Evolutionary conservation across 2,329 filamentous ascomycete genomes (phyloP).

Genomic region (Aspergillus puulaauensis): DNA sequence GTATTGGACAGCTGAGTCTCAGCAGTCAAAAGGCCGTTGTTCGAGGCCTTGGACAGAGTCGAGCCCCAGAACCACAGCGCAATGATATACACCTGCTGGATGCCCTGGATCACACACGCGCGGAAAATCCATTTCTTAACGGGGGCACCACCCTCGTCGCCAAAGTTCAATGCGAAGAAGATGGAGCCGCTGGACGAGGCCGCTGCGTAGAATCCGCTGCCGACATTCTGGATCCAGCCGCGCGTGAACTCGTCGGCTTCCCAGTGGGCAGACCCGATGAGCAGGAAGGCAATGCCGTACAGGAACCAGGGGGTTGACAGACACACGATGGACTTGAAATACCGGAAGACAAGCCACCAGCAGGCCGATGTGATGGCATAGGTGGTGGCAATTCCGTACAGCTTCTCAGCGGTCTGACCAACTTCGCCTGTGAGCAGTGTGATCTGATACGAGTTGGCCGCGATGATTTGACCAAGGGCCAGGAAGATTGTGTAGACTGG

Average conservation of each 20-base stretch:
- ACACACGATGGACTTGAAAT: constrained; percentile 56
- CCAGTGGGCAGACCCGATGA: constrained; percentile 50
- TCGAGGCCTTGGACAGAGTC: constrained; percentile 37
- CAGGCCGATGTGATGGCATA: constrained; percentile 58
- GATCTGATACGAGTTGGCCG: constrained; percentile 67
- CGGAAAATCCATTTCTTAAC: constrained; percentile 66
- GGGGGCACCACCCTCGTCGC: constrained; percentile 61
- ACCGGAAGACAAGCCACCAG: constrained; percentile 65
- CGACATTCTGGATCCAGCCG: constrained; percentile 51
- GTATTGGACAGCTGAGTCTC: constrained; percentile 32
- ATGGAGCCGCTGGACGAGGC: constrained; percentile 64
- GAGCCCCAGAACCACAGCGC: constrained; percentile 67
- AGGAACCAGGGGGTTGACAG: constrained; percentile 62
- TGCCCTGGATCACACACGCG: constrained; percentile 65
- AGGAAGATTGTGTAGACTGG: constrained; percentile 63
- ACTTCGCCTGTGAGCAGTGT: constrained; percentile 66
- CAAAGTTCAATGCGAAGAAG: constrained; percentile 68
- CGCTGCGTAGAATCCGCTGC: constrained; percentile 61
- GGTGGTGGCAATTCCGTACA: constrained; percentile 61
- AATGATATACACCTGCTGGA: constrained; percentile 65
- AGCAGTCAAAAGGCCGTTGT: no score
- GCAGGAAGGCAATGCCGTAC: constrained; percentile 56
- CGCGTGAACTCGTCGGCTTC: no score
- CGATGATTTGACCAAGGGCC: constrained; percentile 63
- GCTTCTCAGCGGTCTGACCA: constrained; percentile 57